These are phyloP conservation scores for Chalciporus pseudorubinellus DNA, from an alignment of 768 basidiomycete genomes.

Conservation along the genomic window DNA sequence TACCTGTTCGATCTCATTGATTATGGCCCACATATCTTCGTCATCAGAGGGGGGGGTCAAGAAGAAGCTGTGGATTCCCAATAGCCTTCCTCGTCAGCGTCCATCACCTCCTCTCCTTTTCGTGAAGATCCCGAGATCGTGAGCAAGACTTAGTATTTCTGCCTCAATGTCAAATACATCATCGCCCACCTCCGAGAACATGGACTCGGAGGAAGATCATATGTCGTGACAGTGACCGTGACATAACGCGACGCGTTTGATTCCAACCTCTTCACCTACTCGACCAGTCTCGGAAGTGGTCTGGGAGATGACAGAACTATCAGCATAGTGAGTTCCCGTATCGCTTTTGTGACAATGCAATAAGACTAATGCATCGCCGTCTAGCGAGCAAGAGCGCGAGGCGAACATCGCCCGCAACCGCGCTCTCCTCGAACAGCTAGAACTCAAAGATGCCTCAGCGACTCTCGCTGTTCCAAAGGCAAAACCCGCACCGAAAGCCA, in stretches of 20 bases:
- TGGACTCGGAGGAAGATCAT: no score
- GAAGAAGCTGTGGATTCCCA: no score
- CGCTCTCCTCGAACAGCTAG: slow-evolving; percentile 67
- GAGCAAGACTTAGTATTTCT: no score
- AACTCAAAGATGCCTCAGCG: slow-evolving; percentile 55
- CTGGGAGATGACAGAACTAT: slow-evolving; percentile 43
- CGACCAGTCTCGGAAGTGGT: no score
- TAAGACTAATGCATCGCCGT: background rate
- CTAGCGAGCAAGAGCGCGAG: slow-evolving; percentile 69
- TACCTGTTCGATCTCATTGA: no score
- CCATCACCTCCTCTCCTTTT: no score
- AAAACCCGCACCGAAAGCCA: slow-evolving; percentile 44
- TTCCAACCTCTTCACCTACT: background rate
- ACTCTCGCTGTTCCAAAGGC: slow-evolving; percentile 44
- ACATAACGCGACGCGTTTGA: slow-evolving; percentile 31
- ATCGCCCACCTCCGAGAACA: no score
- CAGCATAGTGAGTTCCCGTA: slow-evolving; percentile 47
- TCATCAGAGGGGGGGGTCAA: no score
- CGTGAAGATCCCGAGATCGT: no score
- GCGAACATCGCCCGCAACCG: slow-evolving; percentile 82
- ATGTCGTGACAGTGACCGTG: slow-evolving; percentile 26
- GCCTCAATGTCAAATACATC: no score
- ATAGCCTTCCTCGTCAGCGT: no score
- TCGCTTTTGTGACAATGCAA: background rate
- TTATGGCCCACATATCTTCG: no score